Conservation (phyloP, 768 basidiomycete genomes). For the Boletus sensibilis region DNA sequence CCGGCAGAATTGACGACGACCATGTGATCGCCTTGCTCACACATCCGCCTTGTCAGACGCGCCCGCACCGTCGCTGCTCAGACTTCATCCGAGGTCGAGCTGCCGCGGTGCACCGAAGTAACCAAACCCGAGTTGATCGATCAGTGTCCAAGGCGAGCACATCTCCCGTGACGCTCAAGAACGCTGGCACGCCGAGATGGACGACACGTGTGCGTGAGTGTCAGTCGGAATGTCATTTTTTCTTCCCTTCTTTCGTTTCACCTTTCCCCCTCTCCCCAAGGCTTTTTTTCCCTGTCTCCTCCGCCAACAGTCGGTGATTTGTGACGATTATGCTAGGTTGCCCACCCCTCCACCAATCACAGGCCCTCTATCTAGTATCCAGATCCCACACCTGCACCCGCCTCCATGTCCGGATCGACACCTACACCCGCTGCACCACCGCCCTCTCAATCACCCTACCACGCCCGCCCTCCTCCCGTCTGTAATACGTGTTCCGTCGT, state of each 20-base stretch:
- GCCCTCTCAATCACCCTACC: slow-evolving; percentile 36
- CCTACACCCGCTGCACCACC: background rate
- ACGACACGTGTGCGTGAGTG: slow-evolving; percentile 29
- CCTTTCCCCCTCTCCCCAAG: no score
- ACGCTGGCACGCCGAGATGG: slow-evolving; percentile 43
- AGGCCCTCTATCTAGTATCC: background rate
- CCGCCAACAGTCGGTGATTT: background rate
- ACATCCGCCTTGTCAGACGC: slow-evolving; percentile 25
- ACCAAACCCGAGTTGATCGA: background rate
- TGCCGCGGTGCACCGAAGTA: slow-evolving; percentile 19
- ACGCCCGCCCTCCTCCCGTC: no score
- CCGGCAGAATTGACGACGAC: background rate
- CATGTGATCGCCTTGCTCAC: background rate
- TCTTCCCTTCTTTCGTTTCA: no score
- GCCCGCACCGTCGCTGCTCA: slow-evolving; percentile 28
- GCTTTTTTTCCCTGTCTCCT: background rate
- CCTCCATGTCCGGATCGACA: background rate
- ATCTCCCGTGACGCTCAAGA: slow-evolving; percentile 49
- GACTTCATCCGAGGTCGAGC: slow-evolving; percentile 39
- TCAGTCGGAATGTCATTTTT: background rate
- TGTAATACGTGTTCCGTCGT: no score
- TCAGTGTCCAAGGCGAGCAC: slow-evolving; percentile 48
- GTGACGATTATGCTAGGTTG: slow-evolving; percentile 42
- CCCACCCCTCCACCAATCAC: slow-evolving; percentile 49
- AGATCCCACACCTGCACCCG: background rate